Conservation (phyloP, 345 rosid genomes). For the Lumnitzera racemosa region DNA sequence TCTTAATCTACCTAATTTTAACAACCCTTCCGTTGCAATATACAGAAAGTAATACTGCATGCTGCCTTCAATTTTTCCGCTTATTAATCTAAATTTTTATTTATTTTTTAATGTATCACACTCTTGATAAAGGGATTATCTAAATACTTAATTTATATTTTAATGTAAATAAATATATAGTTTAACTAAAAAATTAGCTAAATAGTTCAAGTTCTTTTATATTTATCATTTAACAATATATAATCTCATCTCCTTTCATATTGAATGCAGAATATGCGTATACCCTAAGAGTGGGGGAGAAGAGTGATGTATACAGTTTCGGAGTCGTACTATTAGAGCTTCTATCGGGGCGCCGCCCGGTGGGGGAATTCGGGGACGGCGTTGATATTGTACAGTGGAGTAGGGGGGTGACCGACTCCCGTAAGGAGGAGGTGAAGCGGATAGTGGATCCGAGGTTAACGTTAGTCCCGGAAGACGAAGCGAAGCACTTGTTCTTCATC, state of each 20-base stretch:
- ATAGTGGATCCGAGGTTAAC: slow-evolving; percentile 54
- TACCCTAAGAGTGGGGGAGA: slow-evolving; percentile 75
- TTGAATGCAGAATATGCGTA: slow-evolving; percentile 64
- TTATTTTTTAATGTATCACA: too few species aligned
- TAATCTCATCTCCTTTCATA: neutral
- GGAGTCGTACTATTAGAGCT: slow-evolving; percentile 82
- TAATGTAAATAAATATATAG: too few species aligned
- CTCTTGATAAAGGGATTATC: too few species aligned
- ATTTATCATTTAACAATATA: too few species aligned
- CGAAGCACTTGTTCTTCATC: slow-evolving; percentile 71
- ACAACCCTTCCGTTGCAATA: too few species aligned
- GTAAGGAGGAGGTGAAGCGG: slow-evolving; percentile 52
- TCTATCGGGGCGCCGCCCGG: slow-evolving; percentile 69
- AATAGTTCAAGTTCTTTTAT: too few species aligned
- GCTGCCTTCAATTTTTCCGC: too few species aligned
- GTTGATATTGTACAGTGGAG: slow-evolving; percentile 92
- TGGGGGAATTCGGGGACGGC: slow-evolving; percentile 77
- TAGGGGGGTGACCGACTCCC: slow-evolving; percentile 41
- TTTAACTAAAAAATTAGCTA: too few species aligned
- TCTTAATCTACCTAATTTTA: too few species aligned
- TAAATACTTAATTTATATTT: too few species aligned
- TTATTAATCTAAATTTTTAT: too few species aligned
- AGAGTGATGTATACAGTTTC: slow-evolving; percentile 91
- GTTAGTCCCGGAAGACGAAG: slow-evolving; percentile 52
- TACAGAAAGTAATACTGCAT: too few species aligned